A percentile compares a stretch with the other conserved stretches of the same genome.
Evolutionary conservation across 1,284 basidiomycete species (phyloP).

Genomic region (Mrakiaceae sp.): DNA sequence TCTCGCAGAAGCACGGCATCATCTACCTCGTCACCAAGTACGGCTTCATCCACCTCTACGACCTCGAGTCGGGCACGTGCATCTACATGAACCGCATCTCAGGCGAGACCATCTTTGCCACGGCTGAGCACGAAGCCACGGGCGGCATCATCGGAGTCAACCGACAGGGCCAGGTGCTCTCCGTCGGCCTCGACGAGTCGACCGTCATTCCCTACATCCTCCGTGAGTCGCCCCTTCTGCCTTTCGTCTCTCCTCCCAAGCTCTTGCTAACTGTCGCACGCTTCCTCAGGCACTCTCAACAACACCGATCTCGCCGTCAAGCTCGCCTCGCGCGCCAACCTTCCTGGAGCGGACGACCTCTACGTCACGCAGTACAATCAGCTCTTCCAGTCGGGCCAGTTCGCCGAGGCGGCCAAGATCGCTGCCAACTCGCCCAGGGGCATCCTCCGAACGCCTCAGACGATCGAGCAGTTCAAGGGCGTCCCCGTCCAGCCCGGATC

Average conservation of each 20-base stretch:
- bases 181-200: constrained; percentile 92
- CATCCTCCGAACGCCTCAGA: constrained; percentile 85
- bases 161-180: constrained; percentile 97
- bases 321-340: constrained; percentile 88
- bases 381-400: constrained; percentile 83
- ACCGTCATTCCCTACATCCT: constrained; percentile 94
- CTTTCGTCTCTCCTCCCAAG: background rate
- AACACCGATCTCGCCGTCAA: constrained; percentile 98
- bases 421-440: constrained; percentile 96
- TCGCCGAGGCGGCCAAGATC: constrained; percentile 92
- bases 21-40: constrained; percentile 98
- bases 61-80: constrained; percentile 95
- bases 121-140: constrained; percentile 85
- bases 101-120: constrained; percentile 98
- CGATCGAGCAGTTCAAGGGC: constrained; percentile 97
- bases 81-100: constrained; percentile 99
- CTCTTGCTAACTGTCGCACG: background rate
- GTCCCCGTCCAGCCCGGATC: constrained; percentile 83
- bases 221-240: constrained; percentile 25
- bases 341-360: constrained; percentile 95
- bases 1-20: constrained; percentile 93
- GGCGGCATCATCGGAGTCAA: constrained; percentile 99
- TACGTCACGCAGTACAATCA: constrained; percentile 94
- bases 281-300: constrained; percentile 41
- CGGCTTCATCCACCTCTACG: constrained; percentile 98